phyloP scores from a whole-genome alignment of 164 flowering plant species.

The Paratinospora sagittata region DNA sequence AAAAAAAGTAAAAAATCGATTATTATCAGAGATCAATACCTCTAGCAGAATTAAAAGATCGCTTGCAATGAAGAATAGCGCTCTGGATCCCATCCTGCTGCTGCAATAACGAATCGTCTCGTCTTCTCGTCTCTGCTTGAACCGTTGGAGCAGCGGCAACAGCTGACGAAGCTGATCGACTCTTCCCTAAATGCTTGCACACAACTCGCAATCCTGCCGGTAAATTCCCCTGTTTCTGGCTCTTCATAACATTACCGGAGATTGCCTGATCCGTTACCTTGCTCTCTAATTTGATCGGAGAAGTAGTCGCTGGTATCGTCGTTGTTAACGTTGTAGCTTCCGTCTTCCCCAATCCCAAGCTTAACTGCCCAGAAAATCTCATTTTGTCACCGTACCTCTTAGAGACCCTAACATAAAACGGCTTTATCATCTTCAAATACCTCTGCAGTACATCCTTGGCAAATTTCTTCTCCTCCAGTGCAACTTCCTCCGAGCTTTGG shows the following conservation, averaged over 20 bases:
- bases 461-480: conserved; percentile 34
- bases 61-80: conserved; percentile 90
- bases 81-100: conserved; percentile 87
- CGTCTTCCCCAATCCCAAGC: conserved; percentile 2
- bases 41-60: conserved; percentile 61
- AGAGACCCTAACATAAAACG: conserved; percentile 63
- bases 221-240: conserved; percentile 35
- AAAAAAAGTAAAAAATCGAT: not conserved
- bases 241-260: conserved; percentile 11
- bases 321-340: not conserved
- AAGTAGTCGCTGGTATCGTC: not conserved
- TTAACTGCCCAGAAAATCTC: conserved; percentile 42
- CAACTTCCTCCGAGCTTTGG: conserved; percentile 9
- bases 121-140: conserved; percentile 25
- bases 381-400: conserved; percentile 52
- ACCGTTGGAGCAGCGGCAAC: conserved; percentile 28
- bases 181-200: conserved; percentile 69
- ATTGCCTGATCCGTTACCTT: not conserved
- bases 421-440: conserved; percentile 82
- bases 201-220: conserved; percentile 55
- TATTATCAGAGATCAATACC: conserved; percentile 27
- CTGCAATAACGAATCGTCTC: conserved; percentile 81
- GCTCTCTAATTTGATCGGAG: not conserved
- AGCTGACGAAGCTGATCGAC: conserved; percentile 61
- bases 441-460: conserved; percentile 54